phyloP scores from a whole-genome alignment of 2,329 filamentous ascomycete species.

The Paradendryphiella salina region DNA sequence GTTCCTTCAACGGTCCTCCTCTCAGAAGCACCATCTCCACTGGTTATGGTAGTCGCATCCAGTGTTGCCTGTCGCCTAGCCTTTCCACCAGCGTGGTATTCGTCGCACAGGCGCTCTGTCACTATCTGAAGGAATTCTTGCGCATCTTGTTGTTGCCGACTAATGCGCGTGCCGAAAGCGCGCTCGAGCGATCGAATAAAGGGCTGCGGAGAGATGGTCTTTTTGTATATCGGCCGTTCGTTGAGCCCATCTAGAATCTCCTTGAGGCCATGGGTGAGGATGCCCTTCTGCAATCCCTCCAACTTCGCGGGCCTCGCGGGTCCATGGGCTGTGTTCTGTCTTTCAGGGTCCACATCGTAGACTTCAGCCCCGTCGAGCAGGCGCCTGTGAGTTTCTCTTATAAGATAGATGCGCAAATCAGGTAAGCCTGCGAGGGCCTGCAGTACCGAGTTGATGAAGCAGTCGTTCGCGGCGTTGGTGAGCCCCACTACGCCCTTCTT shows the following conservation, averaged over 20 bases:
- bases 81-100: slow-evolving; percentile 83
- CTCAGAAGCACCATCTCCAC: slow-evolving; percentile 25
- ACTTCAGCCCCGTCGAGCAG: slow-evolving; percentile 76
- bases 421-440: slow-evolving; percentile 89
- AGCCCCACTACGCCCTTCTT: slow-evolving; percentile 87
- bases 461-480: slow-evolving; percentile 82
- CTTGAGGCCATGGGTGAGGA: slow-evolving; percentile 86
- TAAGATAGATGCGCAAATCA: slow-evolving; percentile 87
- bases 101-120: slow-evolving; percentile 87
- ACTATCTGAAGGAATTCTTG: slow-evolving; percentile 97
- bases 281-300: slow-evolving; percentile 71
- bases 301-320: slow-evolving; percentile 54
- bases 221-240: slow-evolving; percentile 88
- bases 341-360: slow-evolving; percentile 65
- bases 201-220: slow-evolving; percentile 84
- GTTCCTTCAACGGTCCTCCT: slow-evolving; percentile 26
- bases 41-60: slow-evolving; percentile 22
- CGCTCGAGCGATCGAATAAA: slow-evolving; percentile 83
- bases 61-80: slow-evolving; percentile 64
- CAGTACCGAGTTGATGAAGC: slow-evolving; percentile 86
- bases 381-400: slow-evolving; percentile 84
- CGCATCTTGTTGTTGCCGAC: slow-evolving; percentile 92
- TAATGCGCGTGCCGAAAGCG: slow-evolving; percentile 88
- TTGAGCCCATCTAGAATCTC: slow-evolving; percentile 91
- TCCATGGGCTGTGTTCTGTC: slow-evolving; percentile 48